Base-by-base conservation (phyloP, 2,329 filamentous ascomycete genomes). In the Aschersonia sp. region DNA sequence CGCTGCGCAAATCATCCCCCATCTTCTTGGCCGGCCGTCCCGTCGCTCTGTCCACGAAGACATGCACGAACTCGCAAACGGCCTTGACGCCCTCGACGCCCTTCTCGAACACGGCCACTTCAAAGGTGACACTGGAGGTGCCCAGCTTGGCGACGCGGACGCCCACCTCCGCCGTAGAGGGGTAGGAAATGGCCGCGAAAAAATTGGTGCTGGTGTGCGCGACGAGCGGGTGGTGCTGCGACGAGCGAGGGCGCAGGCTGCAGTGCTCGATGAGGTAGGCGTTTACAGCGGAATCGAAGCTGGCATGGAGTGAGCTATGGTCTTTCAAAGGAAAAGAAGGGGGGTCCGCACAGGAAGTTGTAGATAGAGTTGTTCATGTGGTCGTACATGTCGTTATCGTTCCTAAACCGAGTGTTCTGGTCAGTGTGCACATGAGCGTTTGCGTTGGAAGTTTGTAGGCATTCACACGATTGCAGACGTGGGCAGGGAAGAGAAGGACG, bases 361-460 rank as follows among this genome's bases (percentile, higher is more conserved):
- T 95, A 95, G 47, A 92, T 75, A 41, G 82, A 85, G 61, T 94
- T 95, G 68, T 95, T 95, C 73, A 94, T 80, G 62, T 97, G 91
- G 51, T 86, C 76, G 65, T 92, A 95, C 85, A 94, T 92, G 68
- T 95, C 89, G 61, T 94, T 94, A 65, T 95, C 89, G 62, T 79
- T 82, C 87, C 87, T 89, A 49, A 29, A 9, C 7, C n/a, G 43
- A 51, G 49, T 50, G 43, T 48, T 20, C 20, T 20, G 20, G 20
- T 20, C 20, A 20, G 20, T 20, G 20, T 20, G 20, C 20, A 20
- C 20, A 20, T 20, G 20, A 20, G 20, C 20, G 20, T 20, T 20
- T 20, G 20, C 20, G 20, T 20, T 2, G 20, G 20, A 20, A 20
- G 20, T 20, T 20, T 20, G 20, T 20, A 20, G 20, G 20, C 20